These are phyloP conservation scores for Phytophthora pisi DNA, from an alignment of 352 stramenopile species.

Conservation along the genomic window DNA sequence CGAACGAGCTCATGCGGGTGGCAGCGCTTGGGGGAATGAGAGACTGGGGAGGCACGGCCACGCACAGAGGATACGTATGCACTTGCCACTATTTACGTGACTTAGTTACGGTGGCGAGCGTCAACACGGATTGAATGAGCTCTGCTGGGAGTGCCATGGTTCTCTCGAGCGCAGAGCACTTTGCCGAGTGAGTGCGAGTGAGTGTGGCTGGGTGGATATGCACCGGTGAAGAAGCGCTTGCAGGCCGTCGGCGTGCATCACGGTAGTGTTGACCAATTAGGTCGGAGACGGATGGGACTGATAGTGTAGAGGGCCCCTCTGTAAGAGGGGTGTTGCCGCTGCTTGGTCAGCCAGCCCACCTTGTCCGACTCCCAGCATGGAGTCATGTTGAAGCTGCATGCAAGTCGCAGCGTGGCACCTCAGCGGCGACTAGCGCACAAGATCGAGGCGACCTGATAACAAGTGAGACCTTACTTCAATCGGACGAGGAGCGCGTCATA, in stretches of 20 bases:
- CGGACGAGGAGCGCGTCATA: constrained; percentile 20
- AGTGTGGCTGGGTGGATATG: too few species aligned
- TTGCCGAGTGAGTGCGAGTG: too few species aligned
- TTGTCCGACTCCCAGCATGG: too few species aligned
- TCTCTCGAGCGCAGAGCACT: too few species aligned
- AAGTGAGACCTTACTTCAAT: constrained; percentile 13
- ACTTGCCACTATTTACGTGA: background rate
- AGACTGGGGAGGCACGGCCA: background rate
- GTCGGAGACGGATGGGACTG: background rate
- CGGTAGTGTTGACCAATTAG: constrained; percentile 4
- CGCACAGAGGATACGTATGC: background rate
- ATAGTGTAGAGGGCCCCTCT: too few species aligned
- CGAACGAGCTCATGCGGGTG: constrained; percentile 21
- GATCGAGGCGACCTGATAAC: constrained; percentile 10
- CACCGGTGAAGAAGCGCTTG: too few species aligned
- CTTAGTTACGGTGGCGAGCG: background rate
- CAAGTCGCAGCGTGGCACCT: constrained; percentile 17
- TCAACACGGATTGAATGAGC: background rate
- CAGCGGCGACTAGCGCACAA: constrained; percentile 13
- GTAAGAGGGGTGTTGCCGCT: background rate
- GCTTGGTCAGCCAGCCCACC: too few species aligned
- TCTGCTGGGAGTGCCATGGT: too few species aligned
- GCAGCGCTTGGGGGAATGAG: background rate
- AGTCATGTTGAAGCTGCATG: constrained; percentile 13
- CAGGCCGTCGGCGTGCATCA: constrained; percentile 11